phyloP scores from a whole-genome alignment of 176 grass and related monocot genomes.

The Raddia guianensis region DNA sequence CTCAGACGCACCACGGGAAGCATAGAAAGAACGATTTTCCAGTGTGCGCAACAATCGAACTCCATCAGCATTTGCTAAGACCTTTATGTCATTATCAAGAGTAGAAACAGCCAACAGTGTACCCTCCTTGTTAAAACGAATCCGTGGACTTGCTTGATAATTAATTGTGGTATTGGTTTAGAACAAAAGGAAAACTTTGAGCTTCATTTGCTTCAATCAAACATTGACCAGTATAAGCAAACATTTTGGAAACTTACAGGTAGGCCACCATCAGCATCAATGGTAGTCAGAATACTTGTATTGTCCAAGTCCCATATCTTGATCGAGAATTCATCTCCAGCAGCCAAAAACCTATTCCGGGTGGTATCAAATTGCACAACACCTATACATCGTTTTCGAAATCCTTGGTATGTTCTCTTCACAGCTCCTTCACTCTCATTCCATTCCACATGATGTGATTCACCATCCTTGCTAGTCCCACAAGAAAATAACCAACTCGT shows the following conservation, averaged over 20 bases:
- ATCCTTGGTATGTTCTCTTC: slow-evolving; percentile 97
- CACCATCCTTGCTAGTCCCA: slow-evolving; percentile 99
- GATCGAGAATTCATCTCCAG: slow-evolving; percentile 94
- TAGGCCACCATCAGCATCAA: slow-evolving; percentile 94
- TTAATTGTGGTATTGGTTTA: slow-evolving; percentile 29
- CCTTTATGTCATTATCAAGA: slow-evolving; percentile 90
- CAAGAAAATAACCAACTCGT: slow-evolving; percentile 88
- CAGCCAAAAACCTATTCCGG: slow-evolving; percentile 84
- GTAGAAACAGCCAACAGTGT: slow-evolving; percentile 89
- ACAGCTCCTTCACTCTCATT: slow-evolving; percentile 99
- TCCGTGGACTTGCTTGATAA: slow-evolving; percentile 76
- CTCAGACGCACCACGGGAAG: slow-evolving; percentile 78
- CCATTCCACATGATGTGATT: slow-evolving; percentile 96
- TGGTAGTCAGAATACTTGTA: slow-evolving; percentile 81
- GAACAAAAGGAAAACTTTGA: slow-evolving; percentile 20
- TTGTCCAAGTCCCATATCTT: slow-evolving; percentile 99
- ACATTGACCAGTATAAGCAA: slow-evolving; percentile 28
- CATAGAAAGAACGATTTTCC: slow-evolving; percentile 93
- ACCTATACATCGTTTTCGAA: slow-evolving; percentile 82
- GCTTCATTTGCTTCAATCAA: slow-evolving; percentile 14
- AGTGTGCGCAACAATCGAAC: slow-evolving; percentile 73
- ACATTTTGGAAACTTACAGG: slow-evolving; percentile 54
- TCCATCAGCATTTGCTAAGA: slow-evolving; percentile 92
- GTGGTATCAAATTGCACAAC: slow-evolving; percentile 99
- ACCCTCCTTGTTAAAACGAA: slow-evolving; percentile 97